Percentiles rank a stretch among this genome's conserved stretches.
phyloP scores from a whole-genome alignment of 2,329 filamentous ascomycete genomes.

The Colletotrichum viniferum region DNA sequence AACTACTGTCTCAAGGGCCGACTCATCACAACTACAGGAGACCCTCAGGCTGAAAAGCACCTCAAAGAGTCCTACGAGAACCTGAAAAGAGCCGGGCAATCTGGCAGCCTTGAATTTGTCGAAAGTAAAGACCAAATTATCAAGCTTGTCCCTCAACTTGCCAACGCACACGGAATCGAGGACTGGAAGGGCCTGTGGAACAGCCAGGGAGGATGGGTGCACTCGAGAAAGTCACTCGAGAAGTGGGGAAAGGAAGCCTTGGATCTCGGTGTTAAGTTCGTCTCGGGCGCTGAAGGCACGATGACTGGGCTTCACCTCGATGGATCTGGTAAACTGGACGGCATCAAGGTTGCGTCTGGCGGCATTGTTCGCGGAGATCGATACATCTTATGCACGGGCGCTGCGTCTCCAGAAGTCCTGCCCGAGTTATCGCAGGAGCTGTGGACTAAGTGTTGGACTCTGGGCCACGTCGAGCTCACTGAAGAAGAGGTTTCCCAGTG shows the following conservation, averaged over 20 bases:
- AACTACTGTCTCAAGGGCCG: not conserved
- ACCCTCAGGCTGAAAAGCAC: constrained; percentile 2
- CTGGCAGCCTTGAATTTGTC: not conserved
- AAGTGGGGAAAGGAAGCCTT: not conserved
- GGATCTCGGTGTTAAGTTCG: not conserved
- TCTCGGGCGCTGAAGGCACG: not conserved
- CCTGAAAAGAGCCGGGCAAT: not conserved
- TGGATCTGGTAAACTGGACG: not conserved
- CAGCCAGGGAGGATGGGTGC: constrained; percentile 14
- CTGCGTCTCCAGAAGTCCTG: not conserved
- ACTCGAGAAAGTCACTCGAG: not conserved
- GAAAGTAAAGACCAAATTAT: constrained; percentile 7
- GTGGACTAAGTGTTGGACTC: constrained; percentile 16
- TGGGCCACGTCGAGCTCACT: constrained; percentile 2
- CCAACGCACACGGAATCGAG: constrained; percentile 2
- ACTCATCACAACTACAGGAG: constrained; percentile 15
- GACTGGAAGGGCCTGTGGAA: constrained; percentile 17
- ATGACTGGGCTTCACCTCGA: not conserved
- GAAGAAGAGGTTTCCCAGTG: constrained; percentile 3
- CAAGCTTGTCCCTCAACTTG: constrained; percentile 7
- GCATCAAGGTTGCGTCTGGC: constrained; percentile 1
- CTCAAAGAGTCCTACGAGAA: constrained; percentile 19
- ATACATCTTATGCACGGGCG: constrained; percentile 8
- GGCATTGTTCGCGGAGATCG: not conserved
- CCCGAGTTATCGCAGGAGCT: constrained; percentile 4